Percentiles rank a stretch among this genome's conserved stretches.
Evolutionary conservation across 2,329 filamentous ascomycete genomes (phyloP).

Genomic region (Meredithiella fracta): DNA sequence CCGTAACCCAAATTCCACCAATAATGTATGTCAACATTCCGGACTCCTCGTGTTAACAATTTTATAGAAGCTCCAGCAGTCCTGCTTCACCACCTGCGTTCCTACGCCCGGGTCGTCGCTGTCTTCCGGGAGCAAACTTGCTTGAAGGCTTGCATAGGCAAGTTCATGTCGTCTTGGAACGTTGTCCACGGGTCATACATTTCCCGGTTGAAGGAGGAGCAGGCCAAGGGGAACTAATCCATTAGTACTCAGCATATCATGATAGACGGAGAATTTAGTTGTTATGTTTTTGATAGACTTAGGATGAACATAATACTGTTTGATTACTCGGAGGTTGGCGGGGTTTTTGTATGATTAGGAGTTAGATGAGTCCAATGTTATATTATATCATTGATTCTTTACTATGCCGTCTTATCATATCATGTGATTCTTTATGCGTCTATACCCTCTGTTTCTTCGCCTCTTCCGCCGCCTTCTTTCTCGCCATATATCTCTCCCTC

Average conservation of each 20-base stretch:
- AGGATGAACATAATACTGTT: no score
- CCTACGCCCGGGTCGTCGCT: constrained; percentile 51
- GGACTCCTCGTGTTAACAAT: background rate
- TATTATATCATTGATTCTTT: constrained; percentile 1
- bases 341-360: constrained; percentile 4
- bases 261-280: no score
- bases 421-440: background rate
- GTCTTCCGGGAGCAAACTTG: constrained; percentile 53
- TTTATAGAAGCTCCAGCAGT: constrained; percentile 57
- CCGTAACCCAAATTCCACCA: constrained; percentile 18
- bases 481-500: constrained; percentile 61
- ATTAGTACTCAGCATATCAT: no score
- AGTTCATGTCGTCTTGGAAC: constrained; percentile 73
- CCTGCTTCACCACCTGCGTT: constrained; percentile 66
- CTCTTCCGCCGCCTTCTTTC: constrained; percentile 59
- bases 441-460: constrained; percentile 35
- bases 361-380: background rate
- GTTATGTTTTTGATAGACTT: no score
- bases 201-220: constrained; percentile 43
- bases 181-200: constrained; percentile 54
- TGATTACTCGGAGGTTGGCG: background rate
- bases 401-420: background rate
- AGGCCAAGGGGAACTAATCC: constrained; percentile 15
- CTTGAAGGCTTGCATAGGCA: constrained; percentile 64
- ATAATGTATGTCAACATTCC: background rate